Base-by-base conservation (phyloP, 2,329 filamentous ascomycete genomes). In the Ceratocystis alfenasii region DNA sequence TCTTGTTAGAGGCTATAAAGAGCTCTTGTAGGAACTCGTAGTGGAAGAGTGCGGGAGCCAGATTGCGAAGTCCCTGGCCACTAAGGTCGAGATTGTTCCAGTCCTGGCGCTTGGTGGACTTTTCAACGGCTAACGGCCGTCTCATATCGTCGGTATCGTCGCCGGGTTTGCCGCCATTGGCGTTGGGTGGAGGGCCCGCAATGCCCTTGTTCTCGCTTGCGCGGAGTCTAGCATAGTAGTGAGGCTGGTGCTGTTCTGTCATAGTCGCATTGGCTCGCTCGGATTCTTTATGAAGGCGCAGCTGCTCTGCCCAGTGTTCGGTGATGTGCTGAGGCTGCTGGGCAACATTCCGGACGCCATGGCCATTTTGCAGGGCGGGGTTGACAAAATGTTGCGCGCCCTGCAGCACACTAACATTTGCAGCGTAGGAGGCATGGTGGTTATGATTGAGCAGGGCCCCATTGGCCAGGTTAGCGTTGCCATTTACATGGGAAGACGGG, bases 31-130 rank as follows among this genome's bases (percentile, higher is more conserved):
- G 79, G 75, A 99, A 97, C 57, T 82, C 82, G 76, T 97, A 99
- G 70, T 83, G 81, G 78, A 97, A 97, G 41, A 99, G 80, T 57
- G 88, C 84, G 7, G 83, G 78, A 0, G 91, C 86, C 41, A 99
- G 80, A 67, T 90, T 89, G 70, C 91, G 87, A 62, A 99, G 79
- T 22, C 93, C 93, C 77, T 97, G 94, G n/a, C 94, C 94, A 71
- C 92, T 94, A 74, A 97, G 87, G 75, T 99, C 94, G 71, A 99
- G 80, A 69, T 92, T 91, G 74, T 90, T 85, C 94, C 94, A 97
- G 72, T 92, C 88, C 75, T 96, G 88, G 69, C 87, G 80, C 71
- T 86, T 85, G 69, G 83, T 80, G 67, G 83, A 80, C 72, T 83
- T 83, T 68, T 88, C 83, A 65, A 88, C 79, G 71, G 87, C 87